phyloP scores from a whole-genome alignment of 163 green algal genomes.

The Scenedesmus sp. region DNA sequence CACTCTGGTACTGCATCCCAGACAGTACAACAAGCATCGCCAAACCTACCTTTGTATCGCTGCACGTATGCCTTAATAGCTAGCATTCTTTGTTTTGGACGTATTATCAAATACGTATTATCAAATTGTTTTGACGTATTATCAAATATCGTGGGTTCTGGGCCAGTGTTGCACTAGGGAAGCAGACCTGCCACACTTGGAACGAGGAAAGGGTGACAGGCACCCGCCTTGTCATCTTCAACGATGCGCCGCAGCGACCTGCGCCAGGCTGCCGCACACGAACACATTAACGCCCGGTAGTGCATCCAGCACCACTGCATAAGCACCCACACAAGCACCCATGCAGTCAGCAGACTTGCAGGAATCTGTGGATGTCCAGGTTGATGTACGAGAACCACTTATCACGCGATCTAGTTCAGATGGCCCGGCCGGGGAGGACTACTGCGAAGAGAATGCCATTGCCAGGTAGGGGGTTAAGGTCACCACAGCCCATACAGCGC shows the following conservation, averaged over 20 bases:
- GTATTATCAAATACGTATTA: too few relatives aligned
- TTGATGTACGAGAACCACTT: background rate
- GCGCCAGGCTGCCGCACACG: background rate
- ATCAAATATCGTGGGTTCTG: too few relatives aligned
- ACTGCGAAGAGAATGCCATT: background rate
- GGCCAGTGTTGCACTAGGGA: background rate
- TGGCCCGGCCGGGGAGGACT: background rate
- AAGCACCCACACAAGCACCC: background rate
- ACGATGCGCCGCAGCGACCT: background rate
- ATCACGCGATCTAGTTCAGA: background rate
- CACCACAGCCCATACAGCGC: background rate
- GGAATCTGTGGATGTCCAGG: background rate
- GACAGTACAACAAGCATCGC: too few relatives aligned
- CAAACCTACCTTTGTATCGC: too few relatives aligned
- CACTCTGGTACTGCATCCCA: too few relatives aligned
- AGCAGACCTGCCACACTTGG: background rate
- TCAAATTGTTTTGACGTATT: too few relatives aligned
- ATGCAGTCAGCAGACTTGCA: background rate
- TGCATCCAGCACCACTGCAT: background rate
- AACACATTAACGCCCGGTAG: background rate
- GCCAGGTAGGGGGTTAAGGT: background rate
- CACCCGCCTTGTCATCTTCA: background rate
- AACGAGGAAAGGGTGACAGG: background rate
- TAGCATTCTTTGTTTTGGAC: too few relatives aligned
- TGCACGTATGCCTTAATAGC: too few relatives aligned